Evolutionary conservation across 352 stramenopile genomes (phyloP).

Genomic region (Aphanomyces stellatus): DNA sequence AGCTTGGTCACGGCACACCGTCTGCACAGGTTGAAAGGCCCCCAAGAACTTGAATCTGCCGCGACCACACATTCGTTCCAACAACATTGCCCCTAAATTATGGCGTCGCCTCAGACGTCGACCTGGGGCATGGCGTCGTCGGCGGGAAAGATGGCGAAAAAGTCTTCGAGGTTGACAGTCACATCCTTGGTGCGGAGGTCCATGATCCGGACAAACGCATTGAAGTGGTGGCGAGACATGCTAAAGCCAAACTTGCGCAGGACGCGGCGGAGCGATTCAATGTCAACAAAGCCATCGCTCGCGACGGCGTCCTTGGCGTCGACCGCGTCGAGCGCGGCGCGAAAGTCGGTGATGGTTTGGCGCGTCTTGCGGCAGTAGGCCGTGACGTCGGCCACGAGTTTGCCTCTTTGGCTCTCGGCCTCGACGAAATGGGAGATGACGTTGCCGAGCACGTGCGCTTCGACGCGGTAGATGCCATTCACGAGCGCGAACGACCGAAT

Average conservation of each 20-base stretch:
- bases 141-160: background rate
- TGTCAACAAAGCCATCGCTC: constrained; percentile 8
- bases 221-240: constrained; percentile 8
- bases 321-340: background rate
- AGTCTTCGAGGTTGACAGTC: constrained; percentile 1
- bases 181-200: background rate
- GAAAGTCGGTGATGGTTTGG: background rate
- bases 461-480: constrained; percentile 41
- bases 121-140: too few relatives aligned
- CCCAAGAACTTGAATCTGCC: too few relatives aligned
- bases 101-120: too few relatives aligned
- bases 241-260: constrained; percentile 7
- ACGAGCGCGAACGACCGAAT: constrained; percentile 52
- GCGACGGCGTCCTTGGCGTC: constrained; percentile 4
- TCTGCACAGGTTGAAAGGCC: too few relatives aligned
- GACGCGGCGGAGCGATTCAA: background rate
- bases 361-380: background rate
- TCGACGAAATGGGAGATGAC: constrained; percentile 56
- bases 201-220: constrained; percentile 11
- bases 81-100: too few relatives aligned
- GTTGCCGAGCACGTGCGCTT: constrained; percentile 36
- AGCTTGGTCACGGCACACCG: too few relatives aligned
- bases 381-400: background rate
- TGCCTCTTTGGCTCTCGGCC: constrained; percentile 16
- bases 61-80: too few relatives aligned